Evolutionary conservation across 2,329 filamentous ascomycete genomes (phyloP), one percentile per base, ranked within the genome.

Genomic region (Aspergillus floridensis): DNA sequence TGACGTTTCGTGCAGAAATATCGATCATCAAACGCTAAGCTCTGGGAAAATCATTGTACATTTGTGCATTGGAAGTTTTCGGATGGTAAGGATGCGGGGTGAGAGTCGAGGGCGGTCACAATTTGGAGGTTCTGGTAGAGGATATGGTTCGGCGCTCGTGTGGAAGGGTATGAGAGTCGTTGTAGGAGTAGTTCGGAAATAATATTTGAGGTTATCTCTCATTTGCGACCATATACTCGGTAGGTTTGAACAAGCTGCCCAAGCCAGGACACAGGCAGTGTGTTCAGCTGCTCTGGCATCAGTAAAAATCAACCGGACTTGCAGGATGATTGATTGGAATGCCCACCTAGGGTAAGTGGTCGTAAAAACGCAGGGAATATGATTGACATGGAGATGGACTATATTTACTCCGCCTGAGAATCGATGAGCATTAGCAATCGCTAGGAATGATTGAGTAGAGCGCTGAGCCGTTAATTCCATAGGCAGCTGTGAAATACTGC

Each of bases 11-110:
- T 63, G 81, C 74, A 59, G 73, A 46, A 57, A 82, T 79, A 75
- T 92, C 89, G 79, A 75, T 92, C 89, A 70, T 88, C 85, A 62
- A 88, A 77, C 57, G 89, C 89, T 72, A 84, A 81, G 68, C 80
- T 78, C 64, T 86, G 85, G n/a, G 38, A 77, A 92, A 92, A 73
- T 92, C 89, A 70, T 85, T 80, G 77, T 92, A 92, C 85, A 93
- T 90, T 70, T 80, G 80, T 59, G 82, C 80, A 74, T 92, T 90
- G 82, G 38, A 92, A 92, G 76, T 89, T 88, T 68, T 85, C 82
- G 63, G 86, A 82, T 63, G 92, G 81, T 70, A 89, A 90, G 72
- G 88, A 84, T 21, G 86, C 86, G 88, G 82, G 77, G 91, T 92
- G 31, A 91, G 82, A 59, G 38, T 44, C 6, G 38, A 44, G 38